Evolutionary conservation across 345 rosid species (phyloP).

Genomic region (Carallia brachiata): DNA sequence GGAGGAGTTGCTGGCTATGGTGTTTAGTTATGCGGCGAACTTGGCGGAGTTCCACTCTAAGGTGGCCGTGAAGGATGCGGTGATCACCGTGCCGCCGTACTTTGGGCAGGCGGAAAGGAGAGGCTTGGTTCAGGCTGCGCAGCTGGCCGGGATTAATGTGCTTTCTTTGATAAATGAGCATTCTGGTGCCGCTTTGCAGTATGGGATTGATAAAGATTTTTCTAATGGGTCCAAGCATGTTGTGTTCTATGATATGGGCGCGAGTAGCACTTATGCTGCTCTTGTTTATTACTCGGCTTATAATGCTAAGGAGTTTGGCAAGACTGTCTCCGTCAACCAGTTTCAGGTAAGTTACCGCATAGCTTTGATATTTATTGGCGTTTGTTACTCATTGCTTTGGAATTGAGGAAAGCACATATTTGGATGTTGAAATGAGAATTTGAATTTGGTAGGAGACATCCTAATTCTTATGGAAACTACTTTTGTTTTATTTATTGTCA

Average conservation of each 20-base stretch:
- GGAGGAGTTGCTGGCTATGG: slow-evolving; percentile 94
- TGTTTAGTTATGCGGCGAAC: slow-evolving; percentile 57
- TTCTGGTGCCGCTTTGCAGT: slow-evolving; percentile 96
- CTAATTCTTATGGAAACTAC: too few species aligned
- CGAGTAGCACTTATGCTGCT: slow-evolving; percentile 84
- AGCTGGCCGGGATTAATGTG: slow-evolving; percentile 87
- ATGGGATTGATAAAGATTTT: slow-evolving; percentile 96
- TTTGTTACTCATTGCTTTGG: neutral
- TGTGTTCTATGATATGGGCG: slow-evolving; percentile 94
- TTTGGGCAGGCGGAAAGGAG: slow-evolving; percentile 95
- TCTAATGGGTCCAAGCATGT: slow-evolving; percentile 84
- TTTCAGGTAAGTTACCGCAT: slow-evolving; percentile 60
- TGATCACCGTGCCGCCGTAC: slow-evolving; percentile 83
- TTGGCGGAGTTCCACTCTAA: slow-evolving; percentile 86
- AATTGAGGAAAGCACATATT: too few species aligned
- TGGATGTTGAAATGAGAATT: neutral
- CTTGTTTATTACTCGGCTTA: slow-evolving; percentile 89
- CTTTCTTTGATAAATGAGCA: slow-evolving; percentile 81
- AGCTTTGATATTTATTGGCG: neutral
- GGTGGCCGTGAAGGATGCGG: slow-evolving; percentile 60
- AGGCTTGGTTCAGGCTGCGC: slow-evolving; percentile 82
- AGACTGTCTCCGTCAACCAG: slow-evolving; percentile 81
- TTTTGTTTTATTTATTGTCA: too few species aligned
- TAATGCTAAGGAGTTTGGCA: slow-evolving; percentile 77
- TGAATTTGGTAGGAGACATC: neutral